Evolutionary conservation across 495 filamentous ascomycete species (phyloP).

Genomic region (Clohesyomyces aquaticus): DNA sequence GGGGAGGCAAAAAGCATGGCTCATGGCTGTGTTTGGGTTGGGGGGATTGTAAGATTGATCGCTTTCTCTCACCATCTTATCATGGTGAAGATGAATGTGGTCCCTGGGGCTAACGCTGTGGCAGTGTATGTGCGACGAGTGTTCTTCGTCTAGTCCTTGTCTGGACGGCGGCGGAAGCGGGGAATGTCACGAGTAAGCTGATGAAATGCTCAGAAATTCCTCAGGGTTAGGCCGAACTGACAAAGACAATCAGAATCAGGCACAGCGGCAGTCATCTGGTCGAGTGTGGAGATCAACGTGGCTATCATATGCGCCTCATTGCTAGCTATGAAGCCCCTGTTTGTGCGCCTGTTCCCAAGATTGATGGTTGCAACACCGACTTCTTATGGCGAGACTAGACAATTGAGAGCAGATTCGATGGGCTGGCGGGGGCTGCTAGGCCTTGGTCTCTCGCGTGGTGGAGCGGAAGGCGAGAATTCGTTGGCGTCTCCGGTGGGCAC

Average conservation of each 20-base stretch:
- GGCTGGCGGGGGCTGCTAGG: too few relatives aligned
- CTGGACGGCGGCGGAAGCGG: conserved; percentile 3
- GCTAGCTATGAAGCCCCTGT: conserved; percentile 43
- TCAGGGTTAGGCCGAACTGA: not conserved
- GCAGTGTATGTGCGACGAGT: conserved; percentile 42
- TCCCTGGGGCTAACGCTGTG: not conserved
- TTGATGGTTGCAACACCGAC: conserved; percentile 16
- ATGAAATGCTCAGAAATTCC: conserved; percentile 7
- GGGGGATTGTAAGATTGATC: conserved; percentile 52
- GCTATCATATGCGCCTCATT: conserved; percentile 50
- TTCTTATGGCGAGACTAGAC: not conserved
- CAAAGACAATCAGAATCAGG: conserved; percentile 25
- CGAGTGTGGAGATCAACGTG: conserved; percentile 46
- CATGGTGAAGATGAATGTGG: conserved; percentile 1
- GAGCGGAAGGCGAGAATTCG: too few relatives aligned
- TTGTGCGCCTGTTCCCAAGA: conserved; percentile 41
- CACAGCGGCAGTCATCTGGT: conserved; percentile 44
- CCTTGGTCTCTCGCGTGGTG: too few relatives aligned
- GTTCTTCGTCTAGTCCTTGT: conserved; percentile 32
- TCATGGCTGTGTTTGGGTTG: conserved; percentile 60
- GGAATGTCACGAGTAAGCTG: conserved; percentile 25
- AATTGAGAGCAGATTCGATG: not conserved
- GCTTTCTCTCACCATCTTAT: too few relatives aligned
- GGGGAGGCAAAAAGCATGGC: conserved; percentile 52
- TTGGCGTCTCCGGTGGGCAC: too few relatives aligned